These are phyloP conservation scores for Solanum hybrid DNA, from an alignment of 305 asterid species.

Conservation along the genomic window DNA sequence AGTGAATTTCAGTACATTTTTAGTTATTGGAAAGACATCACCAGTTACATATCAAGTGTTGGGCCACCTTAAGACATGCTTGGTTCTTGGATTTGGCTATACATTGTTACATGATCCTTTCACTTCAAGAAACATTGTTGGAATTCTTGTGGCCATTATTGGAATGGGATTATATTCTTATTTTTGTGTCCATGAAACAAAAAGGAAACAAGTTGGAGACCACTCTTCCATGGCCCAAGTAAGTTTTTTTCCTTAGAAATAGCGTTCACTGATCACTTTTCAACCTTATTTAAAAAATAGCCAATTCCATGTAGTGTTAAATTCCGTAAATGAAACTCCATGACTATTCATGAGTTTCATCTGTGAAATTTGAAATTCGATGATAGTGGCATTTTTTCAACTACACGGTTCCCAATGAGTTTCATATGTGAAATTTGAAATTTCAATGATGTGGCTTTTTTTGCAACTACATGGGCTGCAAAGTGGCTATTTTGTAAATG, in stretches of 20 bases:
- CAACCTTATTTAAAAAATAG: not conserved
- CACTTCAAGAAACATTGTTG: constrained; percentile 57
- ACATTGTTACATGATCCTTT: constrained; percentile 85
- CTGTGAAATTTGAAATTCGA: not conserved
- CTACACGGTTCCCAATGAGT: too few relatives aligned
- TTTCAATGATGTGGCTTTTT: too few relatives aligned
- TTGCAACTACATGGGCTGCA: not conserved
- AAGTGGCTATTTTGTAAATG: not conserved
- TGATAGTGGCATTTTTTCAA: not conserved
- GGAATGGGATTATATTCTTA: constrained; percentile 87
- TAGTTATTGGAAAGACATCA: constrained; percentile 89
- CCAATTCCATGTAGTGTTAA: not conserved
- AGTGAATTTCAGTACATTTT: constrained; percentile 88
- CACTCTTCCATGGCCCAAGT: constrained; percentile 40
- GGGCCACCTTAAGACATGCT: constrained; percentile 82
- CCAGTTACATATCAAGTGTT: constrained; percentile 90
- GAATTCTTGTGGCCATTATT: constrained; percentile 71
- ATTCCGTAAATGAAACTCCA: not conserved
- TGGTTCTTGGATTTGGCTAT: constrained; percentile 79
- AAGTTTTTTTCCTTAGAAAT: not conserved
- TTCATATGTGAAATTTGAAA: too few relatives aligned
- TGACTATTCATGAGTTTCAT: not conserved
- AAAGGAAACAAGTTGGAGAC: constrained; percentile 44
- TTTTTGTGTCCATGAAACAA: constrained; percentile 64
- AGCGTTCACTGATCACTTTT: not conserved